Conservation (phyloP, 176 grass and related monocot genomes). For the Hsuehochloa calcarea region DNA sequence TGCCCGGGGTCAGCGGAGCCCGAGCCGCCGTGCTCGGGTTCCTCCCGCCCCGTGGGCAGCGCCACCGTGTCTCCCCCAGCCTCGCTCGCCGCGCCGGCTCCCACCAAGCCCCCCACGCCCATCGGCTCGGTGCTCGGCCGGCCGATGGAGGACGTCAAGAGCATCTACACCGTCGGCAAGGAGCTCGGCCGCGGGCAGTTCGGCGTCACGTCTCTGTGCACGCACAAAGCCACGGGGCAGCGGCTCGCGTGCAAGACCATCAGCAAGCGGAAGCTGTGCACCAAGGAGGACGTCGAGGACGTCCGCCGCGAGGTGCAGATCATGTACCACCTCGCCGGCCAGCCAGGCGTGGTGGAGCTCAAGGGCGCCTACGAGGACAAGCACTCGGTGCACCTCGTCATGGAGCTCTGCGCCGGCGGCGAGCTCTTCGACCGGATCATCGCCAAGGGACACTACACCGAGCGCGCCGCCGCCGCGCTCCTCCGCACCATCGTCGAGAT, state of each 20-base stretch:
- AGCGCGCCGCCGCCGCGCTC: constrained; percentile 65
- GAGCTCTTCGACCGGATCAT: constrained; percentile 86
- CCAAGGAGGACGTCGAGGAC: constrained; percentile 94
- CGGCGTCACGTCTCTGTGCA: constrained; percentile 88
- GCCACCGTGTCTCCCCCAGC: not conserved
- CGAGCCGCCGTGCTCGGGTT: not conserved
- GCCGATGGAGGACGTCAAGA: constrained; percentile 78
- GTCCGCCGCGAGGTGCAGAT: constrained; percentile 91
- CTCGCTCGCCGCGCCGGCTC: constrained; percentile 18
- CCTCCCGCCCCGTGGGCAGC: constrained; percentile 26
- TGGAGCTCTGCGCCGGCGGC: constrained; percentile 76
- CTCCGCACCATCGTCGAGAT: constrained; percentile 82
- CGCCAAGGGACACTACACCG: constrained; percentile 81
- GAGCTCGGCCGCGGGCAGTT: constrained; percentile 93
- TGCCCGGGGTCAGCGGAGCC: constrained; percentile 35
- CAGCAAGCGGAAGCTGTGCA: constrained; percentile 74
- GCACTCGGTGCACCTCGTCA: constrained; percentile 67
- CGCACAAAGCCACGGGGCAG: constrained; percentile 70
- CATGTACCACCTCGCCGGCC: constrained; percentile 94
- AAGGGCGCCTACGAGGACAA: constrained; percentile 91
- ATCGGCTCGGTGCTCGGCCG: constrained; percentile 73
- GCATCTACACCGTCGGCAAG: constrained; percentile 66
- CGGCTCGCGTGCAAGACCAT: constrained; percentile 88
- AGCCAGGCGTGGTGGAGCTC: constrained; percentile 82
- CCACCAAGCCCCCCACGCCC: constrained; percentile 33